phyloP scores from a whole-genome alignment of 2,329 filamentous ascomycete genomes.

The Diplodia seriata region DNA sequence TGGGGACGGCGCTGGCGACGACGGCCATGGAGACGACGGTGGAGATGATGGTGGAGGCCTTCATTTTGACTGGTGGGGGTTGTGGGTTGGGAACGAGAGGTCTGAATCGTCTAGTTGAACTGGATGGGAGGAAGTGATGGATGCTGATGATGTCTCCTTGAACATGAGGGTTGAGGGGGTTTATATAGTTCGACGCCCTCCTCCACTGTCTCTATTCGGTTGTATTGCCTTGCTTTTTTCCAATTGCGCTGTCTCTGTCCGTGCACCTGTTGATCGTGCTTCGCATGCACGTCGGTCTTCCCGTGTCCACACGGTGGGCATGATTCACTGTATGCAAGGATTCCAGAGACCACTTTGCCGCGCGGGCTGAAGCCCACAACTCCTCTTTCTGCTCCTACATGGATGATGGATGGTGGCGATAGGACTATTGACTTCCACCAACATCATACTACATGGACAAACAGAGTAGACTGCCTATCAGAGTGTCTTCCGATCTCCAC shows the following conservation, averaged over 20 bases:
- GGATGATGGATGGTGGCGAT: background rate
- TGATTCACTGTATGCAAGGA: background rate
- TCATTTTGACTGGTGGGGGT: conserved; percentile 34
- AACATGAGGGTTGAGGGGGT: conserved; percentile 4
- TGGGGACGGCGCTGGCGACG: conserved; percentile 33
- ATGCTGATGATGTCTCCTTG: conserved; percentile 32
- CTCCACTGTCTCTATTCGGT: background rate
- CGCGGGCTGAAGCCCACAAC: background rate
- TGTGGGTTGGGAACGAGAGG: conserved; percentile 18
- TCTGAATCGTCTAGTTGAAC: background rate
- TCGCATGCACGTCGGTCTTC: background rate
- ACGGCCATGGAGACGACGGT: conserved; percentile 34
- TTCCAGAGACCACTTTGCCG: background rate
- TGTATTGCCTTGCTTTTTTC: background rate
- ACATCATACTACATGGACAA: conserved; percentile 1
- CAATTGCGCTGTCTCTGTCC: background rate
- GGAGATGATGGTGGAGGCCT: conserved; percentile 32
- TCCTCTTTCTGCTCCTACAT: background rate
- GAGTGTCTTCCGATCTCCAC: background rate
- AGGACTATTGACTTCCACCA: background rate
- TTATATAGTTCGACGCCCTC: conserved; percentile 30
- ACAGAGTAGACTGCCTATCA: background rate
- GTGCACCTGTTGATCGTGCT: background rate
- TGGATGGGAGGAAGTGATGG: conserved; percentile 19
- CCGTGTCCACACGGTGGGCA: background rate